Base-by-base conservation (phyloP, 352 stramenopile genomes). In the Pythium volutum region DNA sequence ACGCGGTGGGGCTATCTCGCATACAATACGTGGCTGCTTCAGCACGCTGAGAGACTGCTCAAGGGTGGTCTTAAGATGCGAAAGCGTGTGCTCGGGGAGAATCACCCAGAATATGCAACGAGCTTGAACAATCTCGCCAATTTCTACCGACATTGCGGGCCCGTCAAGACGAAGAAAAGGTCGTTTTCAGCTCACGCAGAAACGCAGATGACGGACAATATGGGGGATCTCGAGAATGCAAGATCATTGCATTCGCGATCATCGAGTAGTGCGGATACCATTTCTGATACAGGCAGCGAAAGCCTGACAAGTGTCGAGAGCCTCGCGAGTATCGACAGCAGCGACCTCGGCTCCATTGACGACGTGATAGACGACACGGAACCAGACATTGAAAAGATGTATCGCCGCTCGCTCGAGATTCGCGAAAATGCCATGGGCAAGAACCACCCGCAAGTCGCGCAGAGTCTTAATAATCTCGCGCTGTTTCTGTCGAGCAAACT, bases 91-190 rank as follows among this genome's bases (percentile, higher is more conserved):
- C 64, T 91, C 22, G 84, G 82, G 34, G 80, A 87, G 26, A 79
- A 77, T 20, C 84, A 93, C 33, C 79, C 82, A 0, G 84, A 93
- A 59, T 93, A 90, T 58, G 84, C 84, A 12, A 89, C 84, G 11
- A 91, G 81, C 58, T 54, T 93, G 36, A 93, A 93, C 64, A 93
- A 91, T 46, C 66, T 93, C 18, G 84, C 80, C 34, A 93, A 93
- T 49, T 93, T 93, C 51, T 93, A 93, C 71, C 89, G 89, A 54
- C 84, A 88, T 58, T 91, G 65, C 22, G 67, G 67, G 12, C 33
- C 71, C 33, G 59, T 66, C 23, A 59, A 54, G 36, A 43, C 15
- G 36, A 43, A 43, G 39, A 74, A 73, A 54, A 55, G 48, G 27
- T 27, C 27, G 18, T 47, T 38, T 22, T 47, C n/a, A 6, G n/a